phyloP scores from a whole-genome alignment of 2,329 filamentous ascomycete species.

The Bipolaris bicolor region DNA sequence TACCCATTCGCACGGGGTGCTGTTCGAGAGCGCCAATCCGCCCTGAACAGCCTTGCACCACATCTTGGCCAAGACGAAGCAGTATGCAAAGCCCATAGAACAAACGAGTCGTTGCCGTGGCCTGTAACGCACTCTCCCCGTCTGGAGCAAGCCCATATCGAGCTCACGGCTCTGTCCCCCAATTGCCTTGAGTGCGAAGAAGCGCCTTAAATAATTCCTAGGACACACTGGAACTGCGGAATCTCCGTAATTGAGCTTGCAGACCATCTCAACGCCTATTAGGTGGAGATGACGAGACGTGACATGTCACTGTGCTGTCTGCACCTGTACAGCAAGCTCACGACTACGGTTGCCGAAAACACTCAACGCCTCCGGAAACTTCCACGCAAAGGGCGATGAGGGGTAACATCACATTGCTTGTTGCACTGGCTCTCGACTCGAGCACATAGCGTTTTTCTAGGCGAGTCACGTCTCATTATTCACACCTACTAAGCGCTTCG shows the following conservation, averaged over 20 bases:
- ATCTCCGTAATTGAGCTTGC: constrained; percentile 3
- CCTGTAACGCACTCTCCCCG: neutral
- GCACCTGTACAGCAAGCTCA: constrained; percentile 4
- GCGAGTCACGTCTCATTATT: constrained; percentile 6
- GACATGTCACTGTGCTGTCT: constrained; percentile 8
- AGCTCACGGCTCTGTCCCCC: neutral
- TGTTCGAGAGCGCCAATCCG: constrained; percentile 20
- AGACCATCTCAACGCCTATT: neutral
- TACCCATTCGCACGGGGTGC: constrained; percentile 6
- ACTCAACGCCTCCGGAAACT: constrained; percentile 14
- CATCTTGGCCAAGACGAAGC: neutral
- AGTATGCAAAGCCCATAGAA: neutral
- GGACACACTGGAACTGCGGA: neutral
- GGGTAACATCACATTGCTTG: constrained; percentile 12
- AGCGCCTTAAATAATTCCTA: neutral
- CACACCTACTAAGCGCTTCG: constrained; percentile 1
- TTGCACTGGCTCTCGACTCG: neutral
- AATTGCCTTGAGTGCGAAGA: constrained; percentile 1
- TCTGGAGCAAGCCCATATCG: neutral
- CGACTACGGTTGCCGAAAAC: constrained; percentile 22
- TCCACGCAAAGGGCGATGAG: constrained; percentile 9
- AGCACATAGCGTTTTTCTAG: constrained; percentile 1
- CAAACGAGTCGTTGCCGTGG: neutral
- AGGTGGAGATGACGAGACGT: constrained; percentile 3
- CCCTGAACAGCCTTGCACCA: neutral